A percentile compares a stretch with the other conserved stretches of the same genome.
These are phyloP conservation scores for Leccinum boreale DNA, from an alignment of 768 basidiomycete species.

Conservation along the genomic window DNA sequence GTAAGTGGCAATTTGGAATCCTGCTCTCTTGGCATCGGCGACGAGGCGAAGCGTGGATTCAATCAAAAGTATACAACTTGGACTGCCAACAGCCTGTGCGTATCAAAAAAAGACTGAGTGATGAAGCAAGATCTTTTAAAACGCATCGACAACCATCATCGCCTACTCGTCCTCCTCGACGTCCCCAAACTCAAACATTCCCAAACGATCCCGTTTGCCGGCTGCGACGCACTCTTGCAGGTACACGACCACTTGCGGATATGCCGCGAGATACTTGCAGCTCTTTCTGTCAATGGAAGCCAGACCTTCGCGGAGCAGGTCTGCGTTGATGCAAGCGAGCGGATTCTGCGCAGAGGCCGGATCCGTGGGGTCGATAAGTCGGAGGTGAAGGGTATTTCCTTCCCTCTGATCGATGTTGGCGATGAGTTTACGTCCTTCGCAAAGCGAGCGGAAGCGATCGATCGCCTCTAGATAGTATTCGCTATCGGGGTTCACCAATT, in stretches of 20 bases:
- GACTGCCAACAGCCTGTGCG: not conserved
- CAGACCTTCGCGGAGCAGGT: conserved; percentile 84
- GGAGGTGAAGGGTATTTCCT: conserved; percentile 74
- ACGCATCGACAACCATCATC: conserved; percentile 8
- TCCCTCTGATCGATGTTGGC: conserved; percentile 94
- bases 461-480: conserved; percentile 87
- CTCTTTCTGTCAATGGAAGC: conserved; percentile 76
- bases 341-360: conserved; percentile 66
- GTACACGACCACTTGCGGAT: conserved; percentile 64
- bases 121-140: conserved; percentile 12
- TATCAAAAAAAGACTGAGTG: conserved; percentile 1
- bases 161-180: conserved; percentile 73
- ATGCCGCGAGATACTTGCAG: conserved; percentile 67
- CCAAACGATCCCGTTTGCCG: conserved; percentile 72
- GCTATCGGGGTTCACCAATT: conserved; percentile 72
- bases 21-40: not conserved
- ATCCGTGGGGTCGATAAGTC: conserved; percentile 87
- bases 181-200: conserved; percentile 93
- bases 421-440: conserved; percentile 92
- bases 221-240: conserved; percentile 56
- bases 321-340: conserved; percentile 80
- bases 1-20: conserved; percentile 3
- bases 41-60: not conserved
- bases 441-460: conserved; percentile 79
- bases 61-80: conserved; percentile 2